Evolutionary conservation across 2,329 filamentous ascomycete genomes (phyloP).

Genomic region (Botrytis squamosa): DNA sequence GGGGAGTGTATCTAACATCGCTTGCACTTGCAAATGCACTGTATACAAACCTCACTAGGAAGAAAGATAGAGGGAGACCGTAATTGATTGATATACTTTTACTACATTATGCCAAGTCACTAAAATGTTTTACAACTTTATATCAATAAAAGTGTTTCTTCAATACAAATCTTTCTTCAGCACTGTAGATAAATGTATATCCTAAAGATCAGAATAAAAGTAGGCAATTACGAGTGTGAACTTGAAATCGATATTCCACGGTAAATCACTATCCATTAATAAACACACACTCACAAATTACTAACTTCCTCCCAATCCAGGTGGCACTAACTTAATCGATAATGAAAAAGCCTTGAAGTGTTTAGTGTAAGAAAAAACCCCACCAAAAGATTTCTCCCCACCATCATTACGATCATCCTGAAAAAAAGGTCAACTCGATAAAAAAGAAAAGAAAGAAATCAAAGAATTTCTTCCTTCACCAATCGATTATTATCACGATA

Average conservation of each 20-base stretch:
- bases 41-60: not conserved
- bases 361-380: conserved; percentile 31
- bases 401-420: conserved; percentile 18
- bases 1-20: not conserved
- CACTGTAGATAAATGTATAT: not conserved
- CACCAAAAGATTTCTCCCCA: conserved; percentile 22
- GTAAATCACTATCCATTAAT: not conserved
- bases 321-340: conserved; percentile 10
- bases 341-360: conserved; percentile 6
- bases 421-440: conserved; percentile 20
- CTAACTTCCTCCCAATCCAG: not conserved
- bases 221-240: not conserved
- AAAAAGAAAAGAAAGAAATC: conserved; percentile 12
- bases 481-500: conserved; percentile 21
- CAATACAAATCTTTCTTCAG: not conserved
- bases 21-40: no score
- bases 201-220: not conserved
- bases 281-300: not conserved
- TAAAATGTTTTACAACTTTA: not conserved
- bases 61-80: not conserved
- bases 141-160: not conserved
- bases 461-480: conserved; percentile 4
- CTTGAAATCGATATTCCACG: not conserved
- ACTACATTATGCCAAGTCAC: not conserved
- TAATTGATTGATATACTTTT: not conserved